Base-by-base conservation (phyloP, 1,284 basidiomycete genomes). In the Rhodotorula sp. region DNA sequence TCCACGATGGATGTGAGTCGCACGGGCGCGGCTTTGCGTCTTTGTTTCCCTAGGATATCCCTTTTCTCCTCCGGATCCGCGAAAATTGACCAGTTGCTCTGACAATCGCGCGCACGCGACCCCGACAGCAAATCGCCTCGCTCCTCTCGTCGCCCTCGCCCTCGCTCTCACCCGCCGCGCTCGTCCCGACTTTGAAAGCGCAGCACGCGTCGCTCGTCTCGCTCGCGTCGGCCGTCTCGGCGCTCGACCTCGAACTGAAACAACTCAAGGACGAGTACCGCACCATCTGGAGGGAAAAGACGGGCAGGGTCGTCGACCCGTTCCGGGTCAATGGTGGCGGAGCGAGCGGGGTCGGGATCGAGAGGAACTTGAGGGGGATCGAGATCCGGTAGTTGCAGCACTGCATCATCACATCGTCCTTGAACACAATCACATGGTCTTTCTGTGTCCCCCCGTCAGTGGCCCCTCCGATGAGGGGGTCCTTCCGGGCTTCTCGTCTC, bases 1-100 rank as follows among this genome's bases (percentile, higher is more conserved):
- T 83, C 84, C 44, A 91, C 89, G 14, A 88, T 91, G 65, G 90
- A 92, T 82, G 90, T 89, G 74, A 72, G 82, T 74, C 54, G 53
- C n/a, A 15, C n/a, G 12, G 29, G 22, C 4, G 14, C n/a, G n/a
- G n/a, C n/a, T n/a, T n/a, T n/a, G n/a, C n/a, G n/a, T n/a, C n/a
- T n/a, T n/a, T n/a, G n/a, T n/a, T n/a, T n/a, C n/a, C n/a, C n/a
- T n/a, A n/a, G n/a, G n/a, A n/a, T n/a, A n/a, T 33, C 54, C 51
- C n/a, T 14, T 33, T 45, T 22, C 10, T 6, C 29, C 29, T n/a
- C 53, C 8, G 53, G 18, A 30, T 33, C 6, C 6, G 30, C 33
- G 4, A 7, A 8, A 10, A 5, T 1, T 29, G 10, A 3, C 48
- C 10, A 6, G 22, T 58, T 20, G 18, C 14, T 3, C 22, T 53